A percentile compares a stretch with the other conserved stretches of the same genome.
phyloP scores from a whole-genome alignment of 2,329 filamentous ascomycete genomes.

The Diaporthe sp. region DNA sequence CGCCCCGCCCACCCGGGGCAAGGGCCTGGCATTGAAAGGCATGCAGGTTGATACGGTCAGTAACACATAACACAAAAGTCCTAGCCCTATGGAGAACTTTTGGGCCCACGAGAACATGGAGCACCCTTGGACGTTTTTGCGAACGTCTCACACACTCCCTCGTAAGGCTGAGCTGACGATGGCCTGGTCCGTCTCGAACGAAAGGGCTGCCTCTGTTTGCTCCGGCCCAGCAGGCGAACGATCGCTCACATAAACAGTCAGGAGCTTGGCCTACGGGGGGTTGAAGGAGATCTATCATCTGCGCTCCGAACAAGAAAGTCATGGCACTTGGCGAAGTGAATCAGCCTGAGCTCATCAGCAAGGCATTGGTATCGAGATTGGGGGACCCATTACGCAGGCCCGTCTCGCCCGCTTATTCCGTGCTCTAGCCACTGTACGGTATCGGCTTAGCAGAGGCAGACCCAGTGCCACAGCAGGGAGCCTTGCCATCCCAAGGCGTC shows the following conservation, averaged over 20 bases:
- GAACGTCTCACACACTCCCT: slow-evolving; percentile 14
- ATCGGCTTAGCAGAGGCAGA: neutral
- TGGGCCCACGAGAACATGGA: neutral
- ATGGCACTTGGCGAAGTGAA: slow-evolving; percentile 16
- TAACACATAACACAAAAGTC: neutral
- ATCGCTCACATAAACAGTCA: neutral
- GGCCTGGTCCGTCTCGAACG: neutral
- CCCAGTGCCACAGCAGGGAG: neutral
- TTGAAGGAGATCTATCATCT: slow-evolving; percentile 17
- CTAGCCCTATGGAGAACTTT: slow-evolving; percentile 25
- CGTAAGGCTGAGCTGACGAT: slow-evolving; percentile 15
- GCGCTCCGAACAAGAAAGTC: neutral
- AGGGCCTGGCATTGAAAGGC: neutral
- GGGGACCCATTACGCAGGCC: neutral
- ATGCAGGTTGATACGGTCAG: slow-evolving; percentile 6
- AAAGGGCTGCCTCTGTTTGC: neutral
- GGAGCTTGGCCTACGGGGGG: neutral
- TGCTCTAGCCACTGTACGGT: neutral
- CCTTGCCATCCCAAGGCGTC: neutral
- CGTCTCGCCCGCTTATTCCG: neutral
- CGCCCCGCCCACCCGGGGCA: slow-evolving; percentile 4
- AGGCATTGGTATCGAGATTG: neutral
- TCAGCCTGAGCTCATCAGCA: slow-evolving; percentile 24
- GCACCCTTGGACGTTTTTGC: neutral
- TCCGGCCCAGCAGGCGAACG: neutral